Base-by-base conservation (phyloP, 768 basidiomycete genomes). In the Kwoniella heveanensis region DNA sequence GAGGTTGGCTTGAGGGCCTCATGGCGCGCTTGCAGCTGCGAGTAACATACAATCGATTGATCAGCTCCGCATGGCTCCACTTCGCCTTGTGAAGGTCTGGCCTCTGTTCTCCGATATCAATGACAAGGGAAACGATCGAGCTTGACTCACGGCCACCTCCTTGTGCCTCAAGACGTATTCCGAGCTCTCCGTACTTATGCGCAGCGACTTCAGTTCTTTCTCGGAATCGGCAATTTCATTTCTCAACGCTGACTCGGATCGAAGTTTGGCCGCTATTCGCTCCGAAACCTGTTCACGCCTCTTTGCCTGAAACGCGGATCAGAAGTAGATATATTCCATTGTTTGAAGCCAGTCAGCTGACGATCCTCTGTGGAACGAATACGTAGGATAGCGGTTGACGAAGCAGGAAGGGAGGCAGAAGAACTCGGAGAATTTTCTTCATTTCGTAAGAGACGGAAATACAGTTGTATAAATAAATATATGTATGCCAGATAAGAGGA, bases 221-320 rank as follows among this genome's bases (percentile, higher is more conserved):
- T 78, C 77, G 7, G 67, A 46, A 12, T 71, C 74, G 2, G 66
- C 68, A 24, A 78, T 79, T 48, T 79, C 77, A 37, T 77, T 72
- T 36, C 73, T 69, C 46, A 78, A 55, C 12, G 49, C 72, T n/a
- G 70, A 65, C 54, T 79, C 78, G 24, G 65, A 69, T 54, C 68
- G 58, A 39, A 79, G 61, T 65, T 78, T 79, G 21, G 56, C 60
- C 9, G 70, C 72, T 30, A 79, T 74, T 47, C 76, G 53, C 30
- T 68, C 60, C 15, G 78, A 68, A 10, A 76, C 63, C 54, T 78
- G 67, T 58, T 79, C 75, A 54, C 78, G 57, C 46, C 68, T 50
- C 55, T 76, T 77, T 17, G 72, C 78, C 78, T 79, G 37, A 4
- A 47, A 9, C 13, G 9, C 22, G n/a, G 2, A 51, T 36, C 26